Percentiles rank a stretch among this genome's conserved stretches.
These are phyloP conservation scores for Stylosanthes scabra DNA, from an alignment of 331 rosid genomes.

Conservation along the genomic window DNA sequence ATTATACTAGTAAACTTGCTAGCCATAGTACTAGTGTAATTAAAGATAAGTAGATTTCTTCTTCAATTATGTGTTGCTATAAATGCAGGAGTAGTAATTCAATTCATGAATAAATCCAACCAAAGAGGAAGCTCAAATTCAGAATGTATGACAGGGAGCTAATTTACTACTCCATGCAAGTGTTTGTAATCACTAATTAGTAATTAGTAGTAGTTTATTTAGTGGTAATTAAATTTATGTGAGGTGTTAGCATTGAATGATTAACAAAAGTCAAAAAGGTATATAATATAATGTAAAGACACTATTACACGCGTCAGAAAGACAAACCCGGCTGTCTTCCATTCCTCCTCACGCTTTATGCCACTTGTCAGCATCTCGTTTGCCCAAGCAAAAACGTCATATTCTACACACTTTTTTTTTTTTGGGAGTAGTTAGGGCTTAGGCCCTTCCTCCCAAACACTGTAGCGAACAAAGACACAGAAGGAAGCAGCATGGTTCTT, in stretches of 20 bases:
- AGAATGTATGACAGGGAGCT: too few species aligned
- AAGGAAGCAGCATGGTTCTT: slow-evolving; percentile 40
- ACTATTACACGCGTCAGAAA: slow-evolving; percentile 78
- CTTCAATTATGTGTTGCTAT: too few species aligned
- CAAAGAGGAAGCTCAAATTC: not conserved
- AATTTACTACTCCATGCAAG: too few species aligned
- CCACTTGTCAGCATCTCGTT: slow-evolving; percentile 44
- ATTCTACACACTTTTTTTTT: not conserved
- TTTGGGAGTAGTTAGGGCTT: slow-evolving; percentile 36
- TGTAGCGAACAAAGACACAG: slow-evolving; percentile 37
- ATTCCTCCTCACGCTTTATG: slow-evolving; percentile 22
- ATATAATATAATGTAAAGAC: slow-evolving; percentile 39
- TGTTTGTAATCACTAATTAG: too few species aligned
- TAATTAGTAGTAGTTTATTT: too few species aligned
- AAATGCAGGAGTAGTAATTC: not conserved
- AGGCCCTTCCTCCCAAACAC: slow-evolving; percentile 33
- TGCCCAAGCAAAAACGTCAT: not conserved
- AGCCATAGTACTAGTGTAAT: not conserved
- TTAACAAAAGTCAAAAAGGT: slow-evolving; percentile 53
- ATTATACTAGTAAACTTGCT: not conserved
- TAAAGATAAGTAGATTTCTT: not conserved
- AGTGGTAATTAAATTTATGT: not conserved
- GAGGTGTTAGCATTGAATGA: slow-evolving; percentile 36
- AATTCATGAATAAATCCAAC: not conserved
- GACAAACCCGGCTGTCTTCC: slow-evolving; percentile 59